phyloP scores from a whole-genome alignment of 441 rosid species.

The Pelargonium australe region DNA sequence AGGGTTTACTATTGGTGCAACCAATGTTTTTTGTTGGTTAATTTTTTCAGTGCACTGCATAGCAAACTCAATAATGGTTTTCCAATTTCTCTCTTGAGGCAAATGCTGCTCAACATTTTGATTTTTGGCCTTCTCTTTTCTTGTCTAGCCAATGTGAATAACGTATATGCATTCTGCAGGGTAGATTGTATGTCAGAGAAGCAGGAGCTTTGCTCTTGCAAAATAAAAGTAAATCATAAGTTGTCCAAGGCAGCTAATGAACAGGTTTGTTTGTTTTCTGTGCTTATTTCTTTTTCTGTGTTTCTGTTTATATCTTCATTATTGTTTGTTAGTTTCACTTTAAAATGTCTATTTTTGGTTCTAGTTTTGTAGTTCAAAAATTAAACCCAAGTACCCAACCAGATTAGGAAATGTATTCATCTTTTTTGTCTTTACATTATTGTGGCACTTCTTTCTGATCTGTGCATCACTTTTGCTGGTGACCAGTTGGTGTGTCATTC shows the following conservation, averaged over 20 bases:
- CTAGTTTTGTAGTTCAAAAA: too few species aligned
- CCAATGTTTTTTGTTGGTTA: not conserved
- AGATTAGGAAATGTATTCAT: too few species aligned
- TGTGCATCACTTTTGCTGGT: not conserved
- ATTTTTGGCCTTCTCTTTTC: not conserved
- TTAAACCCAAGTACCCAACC: too few species aligned
- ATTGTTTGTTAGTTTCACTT: too few species aligned
- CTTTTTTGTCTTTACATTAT: not conserved
- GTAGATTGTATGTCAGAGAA: constrained; percentile 22
- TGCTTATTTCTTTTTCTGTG: constrained; percentile 8
- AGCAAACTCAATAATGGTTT: not conserved
- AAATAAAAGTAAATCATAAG: constrained; percentile 25
- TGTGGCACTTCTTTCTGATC: not conserved
- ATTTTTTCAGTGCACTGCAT: not conserved
- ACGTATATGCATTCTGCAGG: constrained; percentile 30
- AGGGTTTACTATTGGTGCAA: not conserved
- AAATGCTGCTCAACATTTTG: not conserved
- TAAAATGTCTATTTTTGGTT: too few species aligned
- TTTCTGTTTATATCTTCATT: too few species aligned
- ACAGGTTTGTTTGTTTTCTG: constrained; percentile 33
- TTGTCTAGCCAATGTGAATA: too few species aligned
- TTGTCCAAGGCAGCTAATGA: constrained; percentile 13
- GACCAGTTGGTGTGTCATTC: constrained; percentile 5
- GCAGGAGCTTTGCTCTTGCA: constrained; percentile 30
- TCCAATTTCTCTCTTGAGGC: not conserved